These are phyloP conservation scores for Trichocladium uniseriatum DNA, from an alignment of 495 filamentous ascomycete genomes.

Conservation along the genomic window DNA sequence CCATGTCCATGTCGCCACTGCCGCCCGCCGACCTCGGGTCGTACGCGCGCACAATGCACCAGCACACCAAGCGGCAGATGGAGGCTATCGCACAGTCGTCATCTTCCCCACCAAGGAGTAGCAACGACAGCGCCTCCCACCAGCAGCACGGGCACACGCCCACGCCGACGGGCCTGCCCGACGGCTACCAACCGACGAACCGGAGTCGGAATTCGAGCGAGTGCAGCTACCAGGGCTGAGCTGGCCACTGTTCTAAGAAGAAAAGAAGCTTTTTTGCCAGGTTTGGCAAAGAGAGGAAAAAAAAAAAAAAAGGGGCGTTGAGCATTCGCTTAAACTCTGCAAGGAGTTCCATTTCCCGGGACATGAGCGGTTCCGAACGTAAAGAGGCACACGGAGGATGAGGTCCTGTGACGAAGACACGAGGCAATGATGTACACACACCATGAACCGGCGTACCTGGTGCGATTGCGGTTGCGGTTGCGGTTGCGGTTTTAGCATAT, in stretches of 20 bases:
- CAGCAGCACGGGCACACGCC: constrained; percentile 8
- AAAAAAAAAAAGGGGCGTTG: too few species aligned
- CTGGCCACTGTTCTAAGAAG: background rate
- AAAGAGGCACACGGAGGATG: background rate
- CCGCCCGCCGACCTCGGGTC: constrained; percentile 36
- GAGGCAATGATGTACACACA: background rate
- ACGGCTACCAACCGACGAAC: constrained; percentile 20
- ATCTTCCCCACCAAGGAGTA: constrained; percentile 10
- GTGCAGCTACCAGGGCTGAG: background rate
- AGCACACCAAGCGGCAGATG: constrained; percentile 45
- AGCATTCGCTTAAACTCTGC: too few species aligned
- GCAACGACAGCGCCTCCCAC: background rate
- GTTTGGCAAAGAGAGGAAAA: too few species aligned
- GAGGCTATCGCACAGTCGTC: constrained; percentile 34
- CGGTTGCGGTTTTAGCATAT: background rate
- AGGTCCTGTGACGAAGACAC: background rate
- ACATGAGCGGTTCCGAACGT: background rate
- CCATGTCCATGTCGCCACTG: constrained; percentile 29
- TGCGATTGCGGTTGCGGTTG: background rate
- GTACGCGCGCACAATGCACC: constrained; percentile 41
- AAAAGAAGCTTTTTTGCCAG: too few species aligned
- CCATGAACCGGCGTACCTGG: too few species aligned
- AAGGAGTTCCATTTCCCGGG: too few species aligned
- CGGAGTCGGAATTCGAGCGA: constrained; percentile 2
- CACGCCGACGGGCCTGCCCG: constrained; percentile 22